phyloP scores from a whole-genome alignment of 2,329 filamentous ascomycete species.

The Trichoderma hamatum region DNA sequence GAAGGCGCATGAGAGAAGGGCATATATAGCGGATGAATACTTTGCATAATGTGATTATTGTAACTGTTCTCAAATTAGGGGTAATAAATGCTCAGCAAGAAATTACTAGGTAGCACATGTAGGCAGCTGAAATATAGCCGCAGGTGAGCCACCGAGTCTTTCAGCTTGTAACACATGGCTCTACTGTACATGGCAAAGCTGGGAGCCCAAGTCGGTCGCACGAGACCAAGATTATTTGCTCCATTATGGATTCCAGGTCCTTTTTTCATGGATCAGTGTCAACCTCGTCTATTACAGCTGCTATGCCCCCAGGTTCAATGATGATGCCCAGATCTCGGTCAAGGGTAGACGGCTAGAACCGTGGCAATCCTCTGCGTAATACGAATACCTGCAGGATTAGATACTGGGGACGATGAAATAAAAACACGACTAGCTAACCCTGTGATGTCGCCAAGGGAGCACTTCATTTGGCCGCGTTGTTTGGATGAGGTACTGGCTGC shows the following conservation, averaged over 20 bases:
- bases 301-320: background rate
- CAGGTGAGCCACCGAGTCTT: background rate
- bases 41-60: background rate
- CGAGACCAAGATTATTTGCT: background rate
- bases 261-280: background rate
- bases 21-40: background rate
- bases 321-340: background rate
- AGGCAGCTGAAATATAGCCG: background rate
- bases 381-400: background rate
- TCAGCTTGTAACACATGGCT: background rate
- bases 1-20: too few relatives aligned
- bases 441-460: conserved; percentile 2
- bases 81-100: background rate
- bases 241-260: background rate
- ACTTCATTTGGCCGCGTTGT: background rate
- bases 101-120: too few relatives aligned
- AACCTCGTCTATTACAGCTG: conserved; percentile 8
- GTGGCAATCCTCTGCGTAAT: background rate
- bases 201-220: background rate
- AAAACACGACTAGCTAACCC: background rate
- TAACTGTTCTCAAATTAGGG: background rate
- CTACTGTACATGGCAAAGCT: background rate
- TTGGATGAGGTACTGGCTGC: background rate
- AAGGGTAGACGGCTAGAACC: background rate
- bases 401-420: background rate